Percentiles rank a stretch among this genome's conserved stretches.
Evolutionary conservation across 2,329 filamentous ascomycete genomes (phyloP).

Genomic region (Drechslera avenae): DNA sequence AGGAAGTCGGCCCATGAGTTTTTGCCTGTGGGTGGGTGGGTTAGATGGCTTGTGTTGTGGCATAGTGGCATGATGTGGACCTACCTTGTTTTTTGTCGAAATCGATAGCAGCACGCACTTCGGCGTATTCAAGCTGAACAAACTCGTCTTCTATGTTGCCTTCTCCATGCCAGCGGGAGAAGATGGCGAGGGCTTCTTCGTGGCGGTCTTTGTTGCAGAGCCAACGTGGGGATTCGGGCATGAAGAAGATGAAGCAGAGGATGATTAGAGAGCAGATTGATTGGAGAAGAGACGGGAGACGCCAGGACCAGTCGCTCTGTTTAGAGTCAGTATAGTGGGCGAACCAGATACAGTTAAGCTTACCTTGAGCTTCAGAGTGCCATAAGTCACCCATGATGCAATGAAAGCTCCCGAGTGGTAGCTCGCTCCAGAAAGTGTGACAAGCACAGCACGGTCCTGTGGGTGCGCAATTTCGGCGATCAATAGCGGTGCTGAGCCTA

Average conservation of each 20-base stretch:
- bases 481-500: constrained; percentile 36
- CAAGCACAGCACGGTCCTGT: constrained; percentile 33
- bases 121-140: constrained; percentile 22
- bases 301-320: constrained; percentile 55
- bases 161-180: constrained; percentile 60
- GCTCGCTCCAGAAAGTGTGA: constrained; percentile 34
- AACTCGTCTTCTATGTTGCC: constrained; percentile 44
- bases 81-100: constrained; percentile 13
- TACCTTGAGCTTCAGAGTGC: constrained; percentile 14
- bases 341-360: background rate
- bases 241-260: constrained; percentile 40
- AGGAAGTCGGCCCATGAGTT: constrained; percentile 24
- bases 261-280: constrained; percentile 52
- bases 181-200: constrained; percentile 59
- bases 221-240: constrained; percentile 66
- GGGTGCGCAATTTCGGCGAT: constrained; percentile 54
- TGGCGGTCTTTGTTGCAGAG: constrained; percentile 59
- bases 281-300: constrained; percentile 58
- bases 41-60: too few relatives aligned
- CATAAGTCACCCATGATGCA: constrained; percentile 31
- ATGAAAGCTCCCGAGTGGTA: constrained; percentile 51
- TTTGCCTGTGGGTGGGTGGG: too few relatives aligned
- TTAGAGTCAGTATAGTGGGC: background rate
- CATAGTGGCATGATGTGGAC: background rate
- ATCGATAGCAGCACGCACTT: constrained; percentile 29